phyloP scores from a whole-genome alignment of 1,284 basidiomycete genomes.

The Xerocomus nothofagi region DNA sequence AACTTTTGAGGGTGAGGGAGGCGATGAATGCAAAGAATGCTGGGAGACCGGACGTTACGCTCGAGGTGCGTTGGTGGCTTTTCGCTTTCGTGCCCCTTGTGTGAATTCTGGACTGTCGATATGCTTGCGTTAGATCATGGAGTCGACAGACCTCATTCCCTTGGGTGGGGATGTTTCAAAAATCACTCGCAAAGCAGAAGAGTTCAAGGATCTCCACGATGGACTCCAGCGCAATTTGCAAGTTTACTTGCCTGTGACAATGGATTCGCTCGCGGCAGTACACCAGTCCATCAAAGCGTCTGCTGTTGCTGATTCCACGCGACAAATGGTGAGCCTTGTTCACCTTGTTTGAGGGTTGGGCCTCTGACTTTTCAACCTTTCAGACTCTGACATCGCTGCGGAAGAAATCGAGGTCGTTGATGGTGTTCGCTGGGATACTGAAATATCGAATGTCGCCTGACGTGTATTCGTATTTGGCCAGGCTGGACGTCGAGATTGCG shows the following conservation, averaged over 20 bases:
- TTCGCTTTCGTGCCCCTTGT: slow-evolving; percentile 1
- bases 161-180: slow-evolving; percentile 83
- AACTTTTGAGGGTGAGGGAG: slow-evolving; percentile 80
- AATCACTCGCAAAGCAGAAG: slow-evolving; percentile 86
- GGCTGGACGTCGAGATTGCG: slow-evolving; percentile 71
- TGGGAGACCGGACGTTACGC: slow-evolving; percentile 73
- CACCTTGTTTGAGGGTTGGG: background rate
- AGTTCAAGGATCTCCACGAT: slow-evolving; percentile 87
- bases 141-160: slow-evolving; percentile 88
- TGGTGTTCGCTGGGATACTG: slow-evolving; percentile 86
- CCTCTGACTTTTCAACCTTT: slow-evolving; percentile 7
- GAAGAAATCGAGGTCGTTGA: slow-evolving; percentile 77
- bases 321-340: slow-evolving; percentile 63
- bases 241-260: slow-evolving; percentile 87
- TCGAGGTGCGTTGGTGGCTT: slow-evolving; percentile 62
- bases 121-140: slow-evolving; percentile 64
- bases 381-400: slow-evolving; percentile 63
- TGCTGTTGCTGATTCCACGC: slow-evolving; percentile 66
- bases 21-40: slow-evolving; percentile 77
- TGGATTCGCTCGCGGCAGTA: slow-evolving; percentile 86
- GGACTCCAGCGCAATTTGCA: slow-evolving; percentile 89
- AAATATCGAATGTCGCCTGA: slow-evolving; percentile 89
- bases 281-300: slow-evolving; percentile 79
- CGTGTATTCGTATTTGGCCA: slow-evolving; percentile 85
- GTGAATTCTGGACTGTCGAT: background rate